Base-by-base conservation (phyloP, 2,329 filamentous ascomycete species). In the Sporothrix variecibatus region DNA sequence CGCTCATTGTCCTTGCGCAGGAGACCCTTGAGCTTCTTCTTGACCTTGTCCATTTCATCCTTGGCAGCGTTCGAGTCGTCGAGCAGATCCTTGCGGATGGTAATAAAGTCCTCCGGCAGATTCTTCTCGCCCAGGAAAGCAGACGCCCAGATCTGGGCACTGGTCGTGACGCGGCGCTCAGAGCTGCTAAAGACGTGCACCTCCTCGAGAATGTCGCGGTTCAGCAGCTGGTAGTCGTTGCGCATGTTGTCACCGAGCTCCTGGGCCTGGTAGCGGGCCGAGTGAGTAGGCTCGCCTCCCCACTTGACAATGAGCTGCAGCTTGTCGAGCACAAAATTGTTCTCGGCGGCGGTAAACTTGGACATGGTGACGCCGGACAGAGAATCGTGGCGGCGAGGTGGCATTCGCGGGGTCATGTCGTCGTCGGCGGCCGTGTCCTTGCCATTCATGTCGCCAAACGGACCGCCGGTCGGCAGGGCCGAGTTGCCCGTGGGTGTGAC, bases 1-100 rank as follows among this genome's bases (percentile, higher is more conserved):
- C 95, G 93, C 80, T 96, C 93, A 76, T 94, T 94, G n/a, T 95
- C 96, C 82, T 97, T 93, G 40, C 96, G 91, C 74, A 99, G 84
- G 26, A 99, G 87, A 0, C 94, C 92, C 84, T 99, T 99, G 38
- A 99, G 88, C 89, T 97, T 98, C 89, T 99, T 99, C 87, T 99
- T 99, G 73, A 99, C 96, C 83, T 97, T 98, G 84, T 99, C 97
- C 93, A 98, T 99, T 80, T 97, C 94, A 81, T 99, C 96, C 82
- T 99, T 99, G 74, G 96, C 96, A 3, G 96, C 96, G 82, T 99
- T 99, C 0, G 95, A 98, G 81, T 99, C 96, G 81, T 99, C 96
- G 2, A 99, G 85, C 7, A 99, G 87, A 82, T 98, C 95, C 81
- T 99, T 99, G 72, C 96, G 91, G 73, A 98, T 92, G 46, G 91